Evolutionary conservation across 192 early-diverging fungal species (phyloP).

Genomic region (Backusella luteola): DNA sequence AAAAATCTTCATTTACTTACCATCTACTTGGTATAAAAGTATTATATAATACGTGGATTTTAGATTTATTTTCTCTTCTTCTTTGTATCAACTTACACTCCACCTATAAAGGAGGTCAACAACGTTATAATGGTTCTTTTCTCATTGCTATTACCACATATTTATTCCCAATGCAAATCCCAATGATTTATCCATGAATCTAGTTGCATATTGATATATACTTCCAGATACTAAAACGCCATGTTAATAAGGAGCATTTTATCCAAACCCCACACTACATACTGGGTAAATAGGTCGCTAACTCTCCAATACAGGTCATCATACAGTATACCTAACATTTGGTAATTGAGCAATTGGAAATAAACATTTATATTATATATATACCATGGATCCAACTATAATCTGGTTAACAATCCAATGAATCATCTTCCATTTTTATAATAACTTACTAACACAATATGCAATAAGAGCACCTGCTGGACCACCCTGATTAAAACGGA

Average conservation of each 20-base stretch:
- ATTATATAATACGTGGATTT: too few species aligned
- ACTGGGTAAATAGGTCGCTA: conserved; percentile 76
- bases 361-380: too few species aligned
- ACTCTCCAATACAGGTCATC: conserved; percentile 82
- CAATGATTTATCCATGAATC: conserved; percentile 78
- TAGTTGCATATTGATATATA: conserved; percentile 63
- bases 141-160: conserved; percentile 40
- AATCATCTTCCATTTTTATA: neutral
- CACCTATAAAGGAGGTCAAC: conserved; percentile 1
- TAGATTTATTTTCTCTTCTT: neutral
- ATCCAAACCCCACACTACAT: neutral
- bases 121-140: neutral
- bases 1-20: conserved; percentile 49
- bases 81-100: conserved; percentile 5
- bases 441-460: conserved; percentile 39
- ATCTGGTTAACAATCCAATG: neutral
- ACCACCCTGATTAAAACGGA: conserved; percentile 45
- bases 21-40: neutral
- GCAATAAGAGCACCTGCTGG: conserved; percentile 72
- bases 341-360: too few species aligned
- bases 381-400: conserved; percentile 32
- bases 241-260: neutral
- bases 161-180: conserved; percentile 72
- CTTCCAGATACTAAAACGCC: conserved; percentile 52
- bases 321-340: conserved; percentile 56